These are phyloP conservation scores for Xerocomellus amylosporus DNA, from an alignment of 768 basidiomycete genomes.

Conservation along the genomic window DNA sequence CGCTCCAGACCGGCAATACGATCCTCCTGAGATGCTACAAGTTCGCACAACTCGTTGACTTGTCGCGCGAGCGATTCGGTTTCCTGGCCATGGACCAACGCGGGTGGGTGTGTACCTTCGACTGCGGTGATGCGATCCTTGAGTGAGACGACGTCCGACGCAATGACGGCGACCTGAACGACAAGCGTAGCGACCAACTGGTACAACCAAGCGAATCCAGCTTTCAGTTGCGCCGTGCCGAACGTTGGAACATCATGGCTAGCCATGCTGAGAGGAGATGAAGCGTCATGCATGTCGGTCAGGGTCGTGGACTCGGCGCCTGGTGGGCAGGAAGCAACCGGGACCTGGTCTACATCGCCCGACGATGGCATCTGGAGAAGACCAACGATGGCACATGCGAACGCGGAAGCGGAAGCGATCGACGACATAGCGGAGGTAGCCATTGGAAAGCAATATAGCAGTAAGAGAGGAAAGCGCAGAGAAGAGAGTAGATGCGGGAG, in stretches of 20 bases:
- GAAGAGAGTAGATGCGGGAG: neutral
- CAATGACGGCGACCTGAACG: slow-evolving; percentile 1
- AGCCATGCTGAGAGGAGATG: neutral
- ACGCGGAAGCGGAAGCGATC: neutral
- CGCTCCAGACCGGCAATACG: slow-evolving; percentile 7
- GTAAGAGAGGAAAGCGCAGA: neutral
- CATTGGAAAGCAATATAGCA: slow-evolving; percentile 7
- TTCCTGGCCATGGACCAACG: neutral
- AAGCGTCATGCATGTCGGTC: neutral
- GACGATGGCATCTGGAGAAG: neutral
- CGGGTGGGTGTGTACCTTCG: slow-evolving; percentile 3
- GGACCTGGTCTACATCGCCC: neutral
- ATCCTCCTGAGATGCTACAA: slow-evolving; percentile 12
- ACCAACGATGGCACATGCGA: neutral
- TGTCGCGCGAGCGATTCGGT: slow-evolving; percentile 6
- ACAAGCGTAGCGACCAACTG: slow-evolving; percentile 3
- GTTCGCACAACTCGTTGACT: slow-evolving; percentile 7
- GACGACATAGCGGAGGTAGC: neutral
- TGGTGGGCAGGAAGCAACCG: neutral
- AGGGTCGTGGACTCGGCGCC: neutral
- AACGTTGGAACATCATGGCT: neutral
- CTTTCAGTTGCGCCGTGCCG: slow-evolving; percentile 1
- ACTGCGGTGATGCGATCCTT: slow-evolving; percentile 16
- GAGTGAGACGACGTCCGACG: slow-evolving; percentile 15
- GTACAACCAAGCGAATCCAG: slow-evolving; percentile 6